These are phyloP conservation scores for Metschnikowia sp. DNA, from an alignment of 805 yeast species.

Conservation along the genomic window DNA sequence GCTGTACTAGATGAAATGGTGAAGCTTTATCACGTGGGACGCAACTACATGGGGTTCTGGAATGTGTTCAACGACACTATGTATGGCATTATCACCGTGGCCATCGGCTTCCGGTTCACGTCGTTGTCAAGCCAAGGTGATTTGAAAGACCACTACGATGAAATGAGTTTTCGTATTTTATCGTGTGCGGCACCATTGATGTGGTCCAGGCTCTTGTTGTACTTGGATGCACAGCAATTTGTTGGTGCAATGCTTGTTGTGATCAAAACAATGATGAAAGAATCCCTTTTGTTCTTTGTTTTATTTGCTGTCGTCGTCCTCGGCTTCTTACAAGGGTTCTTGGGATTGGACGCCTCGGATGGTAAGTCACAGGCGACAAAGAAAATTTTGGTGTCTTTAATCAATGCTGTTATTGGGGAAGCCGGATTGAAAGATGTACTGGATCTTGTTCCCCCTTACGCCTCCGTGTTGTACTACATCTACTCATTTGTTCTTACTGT, in stretches of 20 bases:
- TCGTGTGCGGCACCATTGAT: slow-evolving; percentile 83
- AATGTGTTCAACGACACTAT: slow-evolving; percentile 71
- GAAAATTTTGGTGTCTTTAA: slow-evolving; percentile 58
- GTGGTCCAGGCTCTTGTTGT: slow-evolving; percentile 77
- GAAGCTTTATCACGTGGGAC: slow-evolving; percentile 76
- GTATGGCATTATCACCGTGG: slow-evolving; percentile 51
- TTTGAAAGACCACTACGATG: slow-evolving; percentile 40
- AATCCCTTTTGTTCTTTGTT: slow-evolving; percentile 78
- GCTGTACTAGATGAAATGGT: slow-evolving; percentile 62
- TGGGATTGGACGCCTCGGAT: slow-evolving; percentile 85
- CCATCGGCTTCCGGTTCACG: slow-evolving; percentile 55
- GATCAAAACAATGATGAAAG: slow-evolving; percentile 80
- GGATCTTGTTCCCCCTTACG: slow-evolving; percentile 80
- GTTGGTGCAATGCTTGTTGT: slow-evolving; percentile 90
- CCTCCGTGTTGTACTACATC: slow-evolving; percentile 70
- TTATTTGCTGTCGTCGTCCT: slow-evolving; percentile 63
- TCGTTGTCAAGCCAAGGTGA: slow-evolving; percentile 24
- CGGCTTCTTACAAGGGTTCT: slow-evolving; percentile 83
- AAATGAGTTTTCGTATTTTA: slow-evolving; percentile 62
- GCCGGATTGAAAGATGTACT: slow-evolving; percentile 70
- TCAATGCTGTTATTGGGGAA: slow-evolving; percentile 70
- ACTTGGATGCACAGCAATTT: slow-evolving; percentile 73
- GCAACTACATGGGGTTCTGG: slow-evolving; percentile 70
- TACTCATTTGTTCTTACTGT: slow-evolving; percentile 75
- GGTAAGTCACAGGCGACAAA: slow-evolving; percentile 75